Evolutionary conservation across 148 eudicot species (phyloP).

Genomic region (Heliosperma pusillum): DNA sequence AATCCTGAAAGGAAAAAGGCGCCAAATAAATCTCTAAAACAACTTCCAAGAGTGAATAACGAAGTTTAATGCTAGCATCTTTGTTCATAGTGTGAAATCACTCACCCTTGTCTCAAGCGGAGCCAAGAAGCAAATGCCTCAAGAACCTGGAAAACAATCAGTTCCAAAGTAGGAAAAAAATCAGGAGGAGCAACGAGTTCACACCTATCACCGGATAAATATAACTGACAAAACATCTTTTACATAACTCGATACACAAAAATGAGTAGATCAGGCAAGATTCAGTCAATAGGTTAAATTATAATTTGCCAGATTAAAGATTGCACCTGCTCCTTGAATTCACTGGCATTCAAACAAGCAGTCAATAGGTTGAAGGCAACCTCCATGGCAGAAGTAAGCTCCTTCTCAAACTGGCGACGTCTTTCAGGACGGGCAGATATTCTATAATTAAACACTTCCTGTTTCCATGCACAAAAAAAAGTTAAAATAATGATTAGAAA

Average conservation of each 20-base stretch:
- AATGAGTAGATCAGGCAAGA: neutral
- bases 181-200: slow-evolving; percentile 16
- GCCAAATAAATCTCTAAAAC: slow-evolving; percentile 11
- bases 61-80: neutral
- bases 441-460: slow-evolving; percentile 91
- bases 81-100: slow-evolving; percentile 8
- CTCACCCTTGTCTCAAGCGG: slow-evolving; percentile 86
- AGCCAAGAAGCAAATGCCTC: slow-evolving; percentile 99
- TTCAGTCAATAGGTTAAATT: too few relatives aligned
- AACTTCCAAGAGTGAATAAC: slow-evolving; percentile 15
- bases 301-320: slow-evolving; percentile 14
- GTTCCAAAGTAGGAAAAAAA: slow-evolving; percentile 13
- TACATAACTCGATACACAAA: neutral
- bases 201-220: slow-evolving; percentile 4
- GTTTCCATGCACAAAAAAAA: slow-evolving; percentile 21
- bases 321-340: slow-evolving; percentile 86
- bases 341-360: slow-evolving; percentile 71
- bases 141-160: slow-evolving; percentile 62
- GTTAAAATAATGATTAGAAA: neutral
- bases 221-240: slow-evolving; percentile 2
- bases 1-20: slow-evolving; percentile 52
- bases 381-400: slow-evolving; percentile 73
- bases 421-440: slow-evolving; percentile 95
- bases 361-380: slow-evolving; percentile 74
- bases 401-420: slow-evolving; percentile 92